Base-by-base conservation (phyloP, 2,329 filamentous ascomycete species). In the Colletotrichum tabaci region DNA sequence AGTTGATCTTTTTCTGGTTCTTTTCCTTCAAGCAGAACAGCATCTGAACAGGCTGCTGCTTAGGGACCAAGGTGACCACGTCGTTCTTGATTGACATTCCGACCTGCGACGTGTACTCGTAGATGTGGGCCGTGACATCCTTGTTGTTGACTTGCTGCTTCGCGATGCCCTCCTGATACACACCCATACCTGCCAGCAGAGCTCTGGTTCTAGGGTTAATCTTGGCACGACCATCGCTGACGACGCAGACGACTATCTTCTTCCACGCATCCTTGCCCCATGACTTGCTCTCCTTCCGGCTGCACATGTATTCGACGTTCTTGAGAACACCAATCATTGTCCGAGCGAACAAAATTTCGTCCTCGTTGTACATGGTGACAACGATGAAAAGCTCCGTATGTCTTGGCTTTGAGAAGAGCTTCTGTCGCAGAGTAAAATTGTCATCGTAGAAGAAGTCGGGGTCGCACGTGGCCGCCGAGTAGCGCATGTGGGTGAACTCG, bases 1-100 rank as follows among this genome's bases (percentile, higher is more conserved):
- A 98, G 81, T 99, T 99, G 89, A 99, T 99, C 88, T 99, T 99
- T 87, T 99, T 99, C 85, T 98, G 95, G 80, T 99, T 99, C 89
- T 98, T 98, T 80, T 99, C 96, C 86, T 99, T 99, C 73, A 99
- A 83, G 81, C 96, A 99, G 86, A 99, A 99, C 5, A 99, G 90
- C 86, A 99, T 93, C 84, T 99, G 96, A 2, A 99, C 94, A 0
- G 96, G 96, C 73, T 96, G 95, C 72, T 93, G 93, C 78, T 95
- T 94, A 57, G 92, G 92, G 74, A 96, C 94, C 61, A 98, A 87
- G 58, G 92, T 88, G 10, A 98, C 96, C 52, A 98, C 89, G 72
- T 93, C 93, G 76, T 96, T 97, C 85, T 98, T 98, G 80, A 98
- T 91, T 78, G 94, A 91, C 78, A 98, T 86, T 44, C 93, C 94